Conservation (phyloP, 805 yeast genomes). For the Spathaspora boniae region DNA sequence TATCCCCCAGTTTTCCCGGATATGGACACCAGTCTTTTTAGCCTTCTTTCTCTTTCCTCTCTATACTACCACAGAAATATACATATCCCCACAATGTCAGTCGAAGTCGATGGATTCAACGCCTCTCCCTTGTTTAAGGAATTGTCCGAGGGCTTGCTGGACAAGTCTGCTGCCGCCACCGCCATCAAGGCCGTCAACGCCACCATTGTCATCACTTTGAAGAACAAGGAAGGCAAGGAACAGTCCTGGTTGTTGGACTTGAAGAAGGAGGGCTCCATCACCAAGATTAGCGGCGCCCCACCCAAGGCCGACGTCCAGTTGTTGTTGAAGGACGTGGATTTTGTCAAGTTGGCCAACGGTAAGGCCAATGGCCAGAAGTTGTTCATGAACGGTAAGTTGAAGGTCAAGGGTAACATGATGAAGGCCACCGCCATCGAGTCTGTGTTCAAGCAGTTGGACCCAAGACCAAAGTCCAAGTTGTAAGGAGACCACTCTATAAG, state of each 20-base stretch:
- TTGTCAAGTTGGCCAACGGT: constrained; percentile 68
- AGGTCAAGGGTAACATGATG: constrained; percentile 87
- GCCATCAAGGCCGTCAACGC: constrained; percentile 53
- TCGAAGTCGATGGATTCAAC: constrained; percentile 39
- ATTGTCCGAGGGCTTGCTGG: constrained; percentile 36
- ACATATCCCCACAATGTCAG: constrained; percentile 9
- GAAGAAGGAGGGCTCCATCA: constrained; percentile 51
- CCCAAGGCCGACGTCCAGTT: constrained; percentile 62
- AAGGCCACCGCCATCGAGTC: constrained; percentile 77
- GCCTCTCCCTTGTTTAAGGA: constrained; percentile 40
- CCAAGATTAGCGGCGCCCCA: constrained; percentile 42
- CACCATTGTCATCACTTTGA: constrained; percentile 61
- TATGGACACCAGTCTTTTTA: not conserved
- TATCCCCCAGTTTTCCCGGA: not conserved
- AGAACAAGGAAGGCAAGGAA: constrained; percentile 56
- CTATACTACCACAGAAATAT: not conserved
- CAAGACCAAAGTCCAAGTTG: constrained; percentile 41
- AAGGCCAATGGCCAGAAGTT: constrained; percentile 82
- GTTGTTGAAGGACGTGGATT: constrained; percentile 62
- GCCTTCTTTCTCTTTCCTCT: not conserved
- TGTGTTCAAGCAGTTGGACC: constrained; percentile 52
- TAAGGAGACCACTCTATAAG: no score
- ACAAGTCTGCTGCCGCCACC: constrained; percentile 31
- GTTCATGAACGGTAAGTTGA: constrained; percentile 79
- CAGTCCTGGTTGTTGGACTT: constrained; percentile 68